Conservation (phyloP, 31 red algal genomes). For the Odonthalia washingtoniensis region DNA sequence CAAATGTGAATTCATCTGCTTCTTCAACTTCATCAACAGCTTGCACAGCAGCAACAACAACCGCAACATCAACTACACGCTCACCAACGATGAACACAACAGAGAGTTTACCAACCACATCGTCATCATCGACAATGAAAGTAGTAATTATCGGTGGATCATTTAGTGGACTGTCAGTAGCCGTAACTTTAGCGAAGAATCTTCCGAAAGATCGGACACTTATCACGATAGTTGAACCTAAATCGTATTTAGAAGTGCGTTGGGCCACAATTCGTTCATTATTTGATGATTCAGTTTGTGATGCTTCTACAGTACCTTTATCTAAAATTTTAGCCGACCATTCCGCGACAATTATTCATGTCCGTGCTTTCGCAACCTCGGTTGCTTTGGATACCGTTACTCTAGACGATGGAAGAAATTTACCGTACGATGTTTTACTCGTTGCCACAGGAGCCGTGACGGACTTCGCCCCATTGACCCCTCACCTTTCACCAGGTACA, state of each 20-base stretch:
- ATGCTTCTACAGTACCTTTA: slow-evolving; percentile 14
- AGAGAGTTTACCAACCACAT: too few species aligned
- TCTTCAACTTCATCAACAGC: too few species aligned
- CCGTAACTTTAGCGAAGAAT: slow-evolving; percentile 16
- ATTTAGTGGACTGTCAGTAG: slow-evolving; percentile 27
- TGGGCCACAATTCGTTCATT: slow-evolving; percentile 66
- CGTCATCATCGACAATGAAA: too few species aligned
- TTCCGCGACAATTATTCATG: slow-evolving; percentile 14
- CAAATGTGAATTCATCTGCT: too few species aligned
- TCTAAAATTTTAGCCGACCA: slow-evolving; percentile 33
- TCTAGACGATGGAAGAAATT: slow-evolving; percentile 29
- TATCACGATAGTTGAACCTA: slow-evolving; percentile 64
- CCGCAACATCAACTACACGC: too few species aligned
- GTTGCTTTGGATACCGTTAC: slow-evolving; percentile 11
- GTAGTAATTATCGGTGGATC: slow-evolving; percentile 60
- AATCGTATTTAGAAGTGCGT: slow-evolving; percentile 46
- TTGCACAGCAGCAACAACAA: too few species aligned
- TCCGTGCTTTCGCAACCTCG: slow-evolving; percentile 36
- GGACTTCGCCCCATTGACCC: not conserved
- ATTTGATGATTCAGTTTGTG: slow-evolving; percentile 29
- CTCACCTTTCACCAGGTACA: not conserved
- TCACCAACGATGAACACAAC: too few species aligned
- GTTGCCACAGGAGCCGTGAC: slow-evolving; percentile 51
- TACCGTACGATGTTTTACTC: slow-evolving; percentile 62
- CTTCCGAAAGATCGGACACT: not conserved